phyloP scores from a whole-genome alignment of 2,329 filamentous ascomycete genomes.

The Aspergillus bombycis region DNA sequence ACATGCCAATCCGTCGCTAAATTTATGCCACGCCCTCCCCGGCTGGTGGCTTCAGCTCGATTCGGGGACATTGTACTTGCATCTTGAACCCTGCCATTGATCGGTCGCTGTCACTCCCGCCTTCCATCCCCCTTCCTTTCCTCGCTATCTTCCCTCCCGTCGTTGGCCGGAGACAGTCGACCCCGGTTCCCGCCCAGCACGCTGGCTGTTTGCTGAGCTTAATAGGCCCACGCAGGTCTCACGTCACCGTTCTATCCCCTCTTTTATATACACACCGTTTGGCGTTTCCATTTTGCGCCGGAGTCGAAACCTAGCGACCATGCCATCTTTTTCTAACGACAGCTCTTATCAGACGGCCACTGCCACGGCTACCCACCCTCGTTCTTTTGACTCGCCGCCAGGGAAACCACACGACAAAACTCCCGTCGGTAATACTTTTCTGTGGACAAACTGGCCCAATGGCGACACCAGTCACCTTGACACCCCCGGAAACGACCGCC shows the following conservation, averaged over 20 bases:
- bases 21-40: slow-evolving; percentile 26
- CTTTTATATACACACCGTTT: neutral
- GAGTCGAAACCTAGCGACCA: slow-evolving; percentile 26
- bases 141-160: slow-evolving; percentile 13
- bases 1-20: slow-evolving; percentile 31
- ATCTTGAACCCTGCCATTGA: slow-evolving; percentile 11
- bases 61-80: slow-evolving; percentile 14
- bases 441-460: slow-evolving; percentile 51
- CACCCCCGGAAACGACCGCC: slow-evolving; percentile 41
- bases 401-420: slow-evolving; percentile 50
- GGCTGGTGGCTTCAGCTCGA: slow-evolving; percentile 26
- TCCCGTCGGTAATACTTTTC: slow-evolving; percentile 49
- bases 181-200: slow-evolving; percentile 5
- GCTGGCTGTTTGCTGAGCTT: slow-evolving; percentile 7
- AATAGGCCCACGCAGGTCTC: slow-evolving; percentile 5
- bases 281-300: slow-evolving; percentile 12
- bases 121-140: slow-evolving; percentile 14
- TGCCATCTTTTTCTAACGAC: slow-evolving; percentile 46
- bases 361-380: slow-evolving; percentile 38
- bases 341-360: slow-evolving; percentile 37
- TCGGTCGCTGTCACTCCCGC: slow-evolving; percentile 3
- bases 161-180: slow-evolving; percentile 6
- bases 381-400: slow-evolving; percentile 44
- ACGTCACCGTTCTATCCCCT: slow-evolving; percentile 7
- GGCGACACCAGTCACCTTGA: slow-evolving; percentile 46